These are phyloP conservation scores for Candida nemodendra DNA, from an alignment of 805 yeast genomes.

Conservation along the genomic window DNA sequence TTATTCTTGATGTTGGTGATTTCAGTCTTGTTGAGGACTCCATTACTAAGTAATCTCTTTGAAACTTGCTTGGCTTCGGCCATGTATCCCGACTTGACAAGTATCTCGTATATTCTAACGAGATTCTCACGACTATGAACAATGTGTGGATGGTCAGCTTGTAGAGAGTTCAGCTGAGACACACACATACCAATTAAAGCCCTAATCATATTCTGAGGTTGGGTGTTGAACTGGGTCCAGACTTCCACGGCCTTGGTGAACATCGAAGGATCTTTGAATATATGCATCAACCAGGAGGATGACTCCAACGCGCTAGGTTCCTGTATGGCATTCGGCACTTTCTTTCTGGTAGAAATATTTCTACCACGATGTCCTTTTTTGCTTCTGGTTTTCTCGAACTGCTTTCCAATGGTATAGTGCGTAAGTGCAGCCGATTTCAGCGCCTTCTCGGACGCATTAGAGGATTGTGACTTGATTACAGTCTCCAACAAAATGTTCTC, in stretches of 20 bases:
- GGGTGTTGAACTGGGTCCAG: neutral
- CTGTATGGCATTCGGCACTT: neutral
- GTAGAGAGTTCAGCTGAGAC: slow-evolving; percentile 1
- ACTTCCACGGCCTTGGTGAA: neutral
- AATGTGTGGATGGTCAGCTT: neutral
- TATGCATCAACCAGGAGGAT: neutral
- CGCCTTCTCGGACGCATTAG: slow-evolving; percentile 1
- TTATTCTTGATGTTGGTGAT: slow-evolving; percentile 1
- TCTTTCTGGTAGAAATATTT: neutral
- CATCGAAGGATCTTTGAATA: neutral
- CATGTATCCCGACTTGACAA: slow-evolving; percentile 9
- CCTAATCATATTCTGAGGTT: neutral
- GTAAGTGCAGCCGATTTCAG: slow-evolving; percentile 3
- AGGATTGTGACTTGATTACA: slow-evolving; percentile 3
- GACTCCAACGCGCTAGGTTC: neutral
- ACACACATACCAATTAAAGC: neutral
- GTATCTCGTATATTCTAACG: slow-evolving; percentile 6
- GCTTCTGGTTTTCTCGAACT: slow-evolving; percentile 1
- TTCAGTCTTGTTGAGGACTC: neutral
- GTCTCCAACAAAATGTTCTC: slow-evolving; percentile 13
- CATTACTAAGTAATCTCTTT: neutral
- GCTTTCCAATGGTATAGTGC: slow-evolving; percentile 7
- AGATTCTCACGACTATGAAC: slow-evolving; percentile 1
- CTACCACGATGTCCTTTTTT: neutral
- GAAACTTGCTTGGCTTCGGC: slow-evolving; percentile 9